These are phyloP conservation scores for Anthracocystis panici-leucophaei DNA, from an alignment of 1,284 basidiomycete genomes.

Conservation along the genomic window DNA sequence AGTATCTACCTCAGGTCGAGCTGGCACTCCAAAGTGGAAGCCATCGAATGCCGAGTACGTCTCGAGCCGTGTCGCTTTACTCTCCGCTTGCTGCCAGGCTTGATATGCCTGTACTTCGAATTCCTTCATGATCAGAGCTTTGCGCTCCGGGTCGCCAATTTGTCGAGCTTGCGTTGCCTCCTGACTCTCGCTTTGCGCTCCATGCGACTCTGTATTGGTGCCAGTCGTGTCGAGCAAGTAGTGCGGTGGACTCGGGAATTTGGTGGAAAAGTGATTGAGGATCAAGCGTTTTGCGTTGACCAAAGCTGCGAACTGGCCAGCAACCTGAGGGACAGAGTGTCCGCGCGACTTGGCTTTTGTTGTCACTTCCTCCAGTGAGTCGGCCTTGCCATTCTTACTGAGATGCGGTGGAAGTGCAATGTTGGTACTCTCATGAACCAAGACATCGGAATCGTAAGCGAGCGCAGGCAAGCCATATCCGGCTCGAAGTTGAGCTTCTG, in stretches of 20 bases:
- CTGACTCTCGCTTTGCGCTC: background rate
- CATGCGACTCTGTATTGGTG: constrained; percentile 9
- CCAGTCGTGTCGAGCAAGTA: constrained; percentile 36
- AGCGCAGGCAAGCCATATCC: constrained; percentile 26
- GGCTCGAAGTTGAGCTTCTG: constrained; percentile 18
- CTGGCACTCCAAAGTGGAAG: constrained; percentile 40
- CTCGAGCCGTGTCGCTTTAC: constrained; percentile 10
- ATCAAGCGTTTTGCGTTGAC: constrained; percentile 55
- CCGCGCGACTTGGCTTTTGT: constrained; percentile 53
- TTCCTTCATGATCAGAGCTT: constrained; percentile 50
- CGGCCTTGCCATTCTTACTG: constrained; percentile 42
- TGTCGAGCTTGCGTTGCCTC: constrained; percentile 16
- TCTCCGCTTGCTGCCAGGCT: constrained; percentile 41
- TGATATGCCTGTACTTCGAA: constrained; percentile 58
- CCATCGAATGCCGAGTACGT: constrained; percentile 45
- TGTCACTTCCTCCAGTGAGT: constrained; percentile 43
- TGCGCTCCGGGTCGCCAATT: constrained; percentile 43
- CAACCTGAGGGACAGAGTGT: constrained; percentile 65
- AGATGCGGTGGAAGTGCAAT: constrained; percentile 55
- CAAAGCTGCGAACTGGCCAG: constrained; percentile 60
- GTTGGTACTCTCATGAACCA: constrained; percentile 68
- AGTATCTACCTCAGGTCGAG: constrained; percentile 9
- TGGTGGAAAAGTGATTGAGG: constrained; percentile 66
- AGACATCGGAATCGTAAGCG: constrained; percentile 55
- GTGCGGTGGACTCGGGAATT: constrained; percentile 53